Evolutionary conservation across 148 eudicot genomes (phyloP).

Genomic region (Persicaria tinctoria): DNA sequence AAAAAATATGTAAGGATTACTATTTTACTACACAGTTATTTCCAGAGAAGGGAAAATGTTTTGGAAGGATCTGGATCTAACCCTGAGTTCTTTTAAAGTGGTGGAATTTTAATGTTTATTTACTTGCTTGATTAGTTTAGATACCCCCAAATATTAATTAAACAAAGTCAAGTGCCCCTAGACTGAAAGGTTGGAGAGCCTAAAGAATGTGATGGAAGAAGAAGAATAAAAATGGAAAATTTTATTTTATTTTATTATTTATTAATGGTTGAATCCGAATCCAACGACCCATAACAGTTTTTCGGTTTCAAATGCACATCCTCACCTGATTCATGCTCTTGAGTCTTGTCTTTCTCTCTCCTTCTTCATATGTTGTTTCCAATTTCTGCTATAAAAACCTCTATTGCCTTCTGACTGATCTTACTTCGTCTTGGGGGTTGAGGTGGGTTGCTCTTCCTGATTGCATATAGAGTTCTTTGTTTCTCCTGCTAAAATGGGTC

Average conservation of each 20-base stretch:
- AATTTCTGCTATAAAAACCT: background rate
- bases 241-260: background rate
- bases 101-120: too few relatives aligned
- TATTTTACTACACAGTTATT: too few relatives aligned
- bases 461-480: background rate
- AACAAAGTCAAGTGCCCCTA: background rate
- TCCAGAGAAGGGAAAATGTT: too few relatives aligned
- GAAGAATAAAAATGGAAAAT: background rate
- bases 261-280: background rate
- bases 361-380: background rate
- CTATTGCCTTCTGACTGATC: background rate
- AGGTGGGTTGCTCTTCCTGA: slow-evolving; percentile 5
- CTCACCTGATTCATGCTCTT: background rate
- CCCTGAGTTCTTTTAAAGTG: too few relatives aligned
- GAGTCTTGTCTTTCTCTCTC: background rate
- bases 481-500: background rate
- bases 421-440: background rate
- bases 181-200: background rate
- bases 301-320: background rate
- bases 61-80: too few relatives aligned
- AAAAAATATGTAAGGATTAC: background rate
- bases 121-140: background rate
- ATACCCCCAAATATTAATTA: background rate
- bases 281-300: background rate
- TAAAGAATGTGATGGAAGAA: background rate